Evolutionary conservation across 2,329 filamentous ascomycete species (phyloP).

Genomic region (Amylocarpus encephaloides): DNA sequence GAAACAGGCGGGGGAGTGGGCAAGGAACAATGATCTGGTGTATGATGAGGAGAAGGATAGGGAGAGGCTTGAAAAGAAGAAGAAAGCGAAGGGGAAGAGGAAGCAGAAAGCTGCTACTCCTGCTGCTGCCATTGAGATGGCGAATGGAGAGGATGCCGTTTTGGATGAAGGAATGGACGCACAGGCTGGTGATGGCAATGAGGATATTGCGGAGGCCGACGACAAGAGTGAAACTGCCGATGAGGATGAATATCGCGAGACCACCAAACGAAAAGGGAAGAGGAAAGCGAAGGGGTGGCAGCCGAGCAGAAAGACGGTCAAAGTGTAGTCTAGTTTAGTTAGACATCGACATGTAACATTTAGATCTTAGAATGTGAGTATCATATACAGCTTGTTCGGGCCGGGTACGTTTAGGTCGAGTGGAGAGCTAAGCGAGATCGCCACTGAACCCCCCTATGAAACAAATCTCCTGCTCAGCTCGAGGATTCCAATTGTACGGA

Average conservation of each 20-base stretch:
- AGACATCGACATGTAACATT: too few relatives aligned
- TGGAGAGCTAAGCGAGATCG: too few relatives aligned
- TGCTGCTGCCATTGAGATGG: background rate
- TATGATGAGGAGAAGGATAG: conserved; percentile 17
- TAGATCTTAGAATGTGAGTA: too few relatives aligned
- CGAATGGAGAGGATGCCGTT: conserved; percentile 4
- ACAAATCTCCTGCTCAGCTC: too few relatives aligned
- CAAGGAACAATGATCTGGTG: conserved; percentile 28
- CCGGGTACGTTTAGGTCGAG: too few relatives aligned
- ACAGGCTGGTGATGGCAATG: conserved; percentile 1
- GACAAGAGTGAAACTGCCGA: conserved; percentile 13
- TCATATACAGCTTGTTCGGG: too few relatives aligned
- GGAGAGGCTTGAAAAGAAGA: conserved; percentile 16
- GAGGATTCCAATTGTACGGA: too few relatives aligned
- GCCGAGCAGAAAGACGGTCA: conserved; percentile 8
- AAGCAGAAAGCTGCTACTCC: background rate
- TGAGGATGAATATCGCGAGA: conserved; percentile 6
- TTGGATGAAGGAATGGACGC: conserved; percentile 2
- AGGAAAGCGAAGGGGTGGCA: conserved; percentile 1
- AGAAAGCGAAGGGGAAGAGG: conserved; percentile 5
- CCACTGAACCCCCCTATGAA: too few relatives aligned
- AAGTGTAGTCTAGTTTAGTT: conserved; percentile 1
- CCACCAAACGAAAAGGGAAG: conserved; percentile 5
- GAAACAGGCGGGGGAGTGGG: conserved; percentile 30
- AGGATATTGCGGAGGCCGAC: conserved; percentile 1